phyloP scores from a whole-genome alignment of 163 green algal species.

The Chloroidium sp. region DNA sequence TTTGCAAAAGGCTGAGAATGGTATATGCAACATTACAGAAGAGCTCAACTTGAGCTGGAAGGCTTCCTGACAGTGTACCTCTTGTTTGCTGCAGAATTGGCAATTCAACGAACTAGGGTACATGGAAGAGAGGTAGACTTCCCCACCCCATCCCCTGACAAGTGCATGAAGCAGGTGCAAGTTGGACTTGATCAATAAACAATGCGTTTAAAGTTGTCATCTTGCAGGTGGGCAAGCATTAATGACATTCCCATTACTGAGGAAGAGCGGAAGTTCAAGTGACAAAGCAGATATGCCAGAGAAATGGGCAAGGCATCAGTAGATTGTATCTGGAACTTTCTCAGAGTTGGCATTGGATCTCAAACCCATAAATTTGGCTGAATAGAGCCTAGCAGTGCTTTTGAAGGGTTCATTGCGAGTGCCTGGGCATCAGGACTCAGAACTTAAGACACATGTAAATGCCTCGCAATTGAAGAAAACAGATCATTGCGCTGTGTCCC shows the following conservation, averaged over 20 bases:
- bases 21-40: background rate
- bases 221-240: conserved; percentile 5
- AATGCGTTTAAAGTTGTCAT: background rate
- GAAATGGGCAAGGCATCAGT: too few relatives aligned
- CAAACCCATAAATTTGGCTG: too few relatives aligned
- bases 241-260: background rate
- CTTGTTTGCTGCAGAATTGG: conserved; percentile 30
- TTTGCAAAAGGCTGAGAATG: background rate
- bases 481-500: too few relatives aligned
- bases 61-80: background rate
- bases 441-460: too few relatives aligned
- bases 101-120: conserved; percentile 32
- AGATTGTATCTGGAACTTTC: too few relatives aligned
- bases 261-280: background rate
- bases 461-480: too few relatives aligned
- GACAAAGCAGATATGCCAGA: too few relatives aligned
- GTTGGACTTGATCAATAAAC: background rate
- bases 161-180: background rate
- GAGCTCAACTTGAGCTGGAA: background rate
- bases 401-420: too few relatives aligned
- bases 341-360: too few relatives aligned
- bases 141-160: background rate
- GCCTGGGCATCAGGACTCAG: too few relatives aligned
- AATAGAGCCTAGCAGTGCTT: too few relatives aligned
- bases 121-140: conserved; percentile 36